phyloP scores from a whole-genome alignment of 176 grass and related monocot genomes.

The Aechmea fasciata region DNA sequence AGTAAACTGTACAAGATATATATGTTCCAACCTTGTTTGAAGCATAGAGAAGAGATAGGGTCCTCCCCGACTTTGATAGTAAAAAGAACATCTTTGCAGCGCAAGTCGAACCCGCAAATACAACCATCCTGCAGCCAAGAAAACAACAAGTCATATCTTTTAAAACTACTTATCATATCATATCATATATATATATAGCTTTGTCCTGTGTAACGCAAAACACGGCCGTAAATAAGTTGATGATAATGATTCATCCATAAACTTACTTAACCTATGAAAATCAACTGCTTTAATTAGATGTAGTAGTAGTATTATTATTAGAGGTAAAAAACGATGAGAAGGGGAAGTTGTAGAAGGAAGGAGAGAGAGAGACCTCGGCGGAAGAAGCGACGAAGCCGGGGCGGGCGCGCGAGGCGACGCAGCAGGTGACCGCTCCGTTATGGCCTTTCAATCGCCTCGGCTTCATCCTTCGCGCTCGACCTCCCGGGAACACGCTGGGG shows the following conservation, averaged over 20 bases:
- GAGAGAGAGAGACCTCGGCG: conserved; percentile 37
- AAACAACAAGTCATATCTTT: conserved; percentile 1
- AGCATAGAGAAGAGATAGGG: conserved; percentile 73
- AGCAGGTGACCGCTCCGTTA: conserved; percentile 61
- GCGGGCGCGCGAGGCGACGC: conserved; percentile 54
- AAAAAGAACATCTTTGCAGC: conserved; percentile 56
- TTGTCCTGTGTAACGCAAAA: not conserved
- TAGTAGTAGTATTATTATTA: too few relatives aligned
- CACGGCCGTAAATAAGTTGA: too few relatives aligned
- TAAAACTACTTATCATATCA: conserved; percentile 7
- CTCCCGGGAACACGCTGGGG: not conserved
- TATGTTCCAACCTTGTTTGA: conserved; percentile 56
- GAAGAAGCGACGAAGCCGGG: conserved; percentile 60
- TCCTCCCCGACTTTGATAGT: conserved; percentile 47
- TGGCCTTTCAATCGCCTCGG: conserved; percentile 58
- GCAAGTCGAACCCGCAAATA: conserved; percentile 88
- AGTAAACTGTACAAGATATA: too few relatives aligned
- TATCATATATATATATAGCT: not conserved
- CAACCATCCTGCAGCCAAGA: conserved; percentile 60
- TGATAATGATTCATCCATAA: too few relatives aligned
- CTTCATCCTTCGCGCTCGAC: conserved; percentile 20
- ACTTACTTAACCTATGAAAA: not conserved
- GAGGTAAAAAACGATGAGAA: too few relatives aligned
- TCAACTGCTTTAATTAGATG: too few relatives aligned
- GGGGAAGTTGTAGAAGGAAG: not conserved